These are phyloP conservation scores for Crithidia thermophila DNA, from an alignment of 208 protist species.

Conservation along the genomic window DNA sequence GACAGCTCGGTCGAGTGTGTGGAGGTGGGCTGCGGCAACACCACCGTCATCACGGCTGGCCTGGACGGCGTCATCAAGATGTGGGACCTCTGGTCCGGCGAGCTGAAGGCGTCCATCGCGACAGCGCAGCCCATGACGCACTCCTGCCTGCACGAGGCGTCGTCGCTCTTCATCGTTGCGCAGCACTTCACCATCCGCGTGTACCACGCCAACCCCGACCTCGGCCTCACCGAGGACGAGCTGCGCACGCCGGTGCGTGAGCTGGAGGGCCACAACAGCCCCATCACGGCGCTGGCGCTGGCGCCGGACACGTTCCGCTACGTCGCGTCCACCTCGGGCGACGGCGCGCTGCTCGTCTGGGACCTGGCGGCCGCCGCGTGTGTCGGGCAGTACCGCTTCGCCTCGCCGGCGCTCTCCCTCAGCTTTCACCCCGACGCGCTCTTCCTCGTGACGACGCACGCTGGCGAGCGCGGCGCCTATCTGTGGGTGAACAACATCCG, in stretches of 20 bases:
- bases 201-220: slow-evolving; percentile 79
- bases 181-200: slow-evolving; percentile 76
- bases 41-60: slow-evolving; percentile 68
- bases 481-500: slow-evolving; percentile 91
- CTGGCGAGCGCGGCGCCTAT: slow-evolving; percentile 80
- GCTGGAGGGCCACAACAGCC: slow-evolving; percentile 78
- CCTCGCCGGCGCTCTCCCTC: slow-evolving; percentile 75
- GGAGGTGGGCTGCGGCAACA: slow-evolving; percentile 78
- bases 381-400: slow-evolving; percentile 85
- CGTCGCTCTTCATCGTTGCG: slow-evolving; percentile 74
- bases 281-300: slow-evolving; percentile 82
- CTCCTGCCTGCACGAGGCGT: slow-evolving; percentile 74
- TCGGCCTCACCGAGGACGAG: slow-evolving; percentile 39
- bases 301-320: slow-evolving; percentile 77
- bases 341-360: slow-evolving; percentile 81
- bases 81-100: slow-evolving; percentile 61
- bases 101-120: slow-evolving; percentile 41
- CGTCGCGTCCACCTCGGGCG: slow-evolving; percentile 70
- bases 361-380: slow-evolving; percentile 84
- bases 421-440: slow-evolving; percentile 85
- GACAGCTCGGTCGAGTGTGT: slow-evolving; percentile 75
- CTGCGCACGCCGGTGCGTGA: slow-evolving; percentile 66
- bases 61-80: slow-evolving; percentile 81
- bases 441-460: slow-evolving; percentile 86
- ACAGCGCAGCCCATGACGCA: slow-evolving; percentile 63